Evolutionary conservation across 129 eudicot genomes (phyloP), one percentile per base, ranked within the genome.

Genomic region (Escallonia herrerae): DNA sequence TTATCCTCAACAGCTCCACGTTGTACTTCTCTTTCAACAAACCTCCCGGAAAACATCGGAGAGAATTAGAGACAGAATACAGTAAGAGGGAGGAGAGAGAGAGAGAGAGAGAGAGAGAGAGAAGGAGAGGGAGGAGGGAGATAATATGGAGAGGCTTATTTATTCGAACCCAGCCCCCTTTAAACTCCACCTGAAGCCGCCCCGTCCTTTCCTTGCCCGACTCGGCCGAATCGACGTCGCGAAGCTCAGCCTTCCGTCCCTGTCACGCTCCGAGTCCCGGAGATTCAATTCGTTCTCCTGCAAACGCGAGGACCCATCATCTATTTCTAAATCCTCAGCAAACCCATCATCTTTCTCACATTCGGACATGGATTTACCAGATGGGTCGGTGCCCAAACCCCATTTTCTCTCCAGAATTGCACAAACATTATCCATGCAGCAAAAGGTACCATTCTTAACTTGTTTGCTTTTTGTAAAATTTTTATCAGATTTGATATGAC

Each of bases 121-220:
- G 22, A 14, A 22, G 9, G 33, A 51, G 43, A 58, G 49, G 49
- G 58, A 14, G 45, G 66, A 70, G 43, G 47, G 49, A 57, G 58
- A 14, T 15, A 51, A 70, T 70, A 84, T 84, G 90, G 86, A 84
- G 72, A 81, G 84, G 77, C 90, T 84, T 54, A 78, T 84, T 67
- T 33, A 65, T 66, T 76, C 86, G 38, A 70, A 67, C 64, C 70
- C 72, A 22, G 54, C 68, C 63, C 78, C 53, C 37, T 64, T 79
- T 12, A 76, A 70, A 39, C 72, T 69, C 38, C 56, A 78, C 66
- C 65, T 68, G 40, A 80, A 81, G 52, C 76, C 90, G 59, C 73
- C 90, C 43, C 65, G 55, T 12, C 79, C 84, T 47, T 81, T 72
- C 68, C 80, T 84, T 40, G 84, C 86, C 56, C 84, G 77, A 59